phyloP scores from a whole-genome alignment of 257 asterid genomes.

The Penstemon davidsonii region DNA sequence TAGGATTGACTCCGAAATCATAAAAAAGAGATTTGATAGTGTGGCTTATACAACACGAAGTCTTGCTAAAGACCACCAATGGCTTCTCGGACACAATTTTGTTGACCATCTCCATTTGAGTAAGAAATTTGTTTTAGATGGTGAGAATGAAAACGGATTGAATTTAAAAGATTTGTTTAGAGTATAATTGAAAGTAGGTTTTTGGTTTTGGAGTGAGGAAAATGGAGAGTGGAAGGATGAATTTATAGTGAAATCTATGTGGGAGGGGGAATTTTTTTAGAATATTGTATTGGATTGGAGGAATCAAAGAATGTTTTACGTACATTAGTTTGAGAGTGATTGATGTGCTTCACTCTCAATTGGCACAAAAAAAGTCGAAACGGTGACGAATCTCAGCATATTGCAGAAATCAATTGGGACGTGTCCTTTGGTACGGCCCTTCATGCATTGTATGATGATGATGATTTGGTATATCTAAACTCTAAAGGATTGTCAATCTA shows the following conservation, averaged over 20 bases:
- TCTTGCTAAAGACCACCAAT: constrained; percentile 77
- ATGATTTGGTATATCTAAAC: background rate
- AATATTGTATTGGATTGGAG: background rate
- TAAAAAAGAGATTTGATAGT: constrained; percentile 58
- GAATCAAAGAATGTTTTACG: background rate
- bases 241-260: constrained; percentile 37
- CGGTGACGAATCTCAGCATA: constrained; percentile 75
- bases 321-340: constrained; percentile 32
- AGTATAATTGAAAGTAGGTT: background rate
- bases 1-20: constrained; percentile 65
- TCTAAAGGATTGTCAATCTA: too few species aligned
- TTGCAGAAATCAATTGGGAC: constrained; percentile 39
- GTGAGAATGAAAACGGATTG: background rate
- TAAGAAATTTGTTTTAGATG: background rate
- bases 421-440: constrained; percentile 38
- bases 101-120: constrained; percentile 59
- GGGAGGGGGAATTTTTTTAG: constrained; percentile 24
- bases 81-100: constrained; percentile 72
- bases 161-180: too few species aligned
- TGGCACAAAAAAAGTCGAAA: background rate
- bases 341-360: constrained; percentile 25
- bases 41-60: constrained; percentile 67
- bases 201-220: constrained; percentile 46
- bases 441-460: background rate
- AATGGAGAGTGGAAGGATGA: constrained; percentile 31